Evolutionary conservation across 1,284 basidiomycete species (phyloP).

Genomic region (Sphaerobolus stellatus): DNA sequence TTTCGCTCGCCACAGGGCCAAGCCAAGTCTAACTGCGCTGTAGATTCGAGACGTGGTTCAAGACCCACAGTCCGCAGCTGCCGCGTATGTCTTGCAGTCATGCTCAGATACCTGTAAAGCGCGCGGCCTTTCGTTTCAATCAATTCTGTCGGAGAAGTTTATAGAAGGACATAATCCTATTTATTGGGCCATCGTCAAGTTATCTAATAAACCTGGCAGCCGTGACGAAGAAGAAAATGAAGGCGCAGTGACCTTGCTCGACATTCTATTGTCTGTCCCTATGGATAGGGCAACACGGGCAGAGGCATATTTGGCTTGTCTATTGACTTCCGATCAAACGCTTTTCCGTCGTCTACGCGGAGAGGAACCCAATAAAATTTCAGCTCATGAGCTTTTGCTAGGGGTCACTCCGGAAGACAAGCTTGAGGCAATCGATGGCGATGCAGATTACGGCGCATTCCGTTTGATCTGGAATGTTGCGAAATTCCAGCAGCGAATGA

Average conservation of each 20-base stretch:
- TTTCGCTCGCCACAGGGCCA: not conserved
- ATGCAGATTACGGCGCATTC: slow-evolving; percentile 51
- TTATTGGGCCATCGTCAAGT: slow-evolving; percentile 70
- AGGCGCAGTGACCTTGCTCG: slow-evolving; percentile 52
- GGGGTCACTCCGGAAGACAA: slow-evolving; percentile 54
- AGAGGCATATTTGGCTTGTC: slow-evolving; percentile 64
- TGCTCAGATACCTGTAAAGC: slow-evolving; percentile 46
- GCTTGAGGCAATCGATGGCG: slow-evolving; percentile 38
- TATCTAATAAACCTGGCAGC: slow-evolving; percentile 34
- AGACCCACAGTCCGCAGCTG: slow-evolving; percentile 24
- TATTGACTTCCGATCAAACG: slow-evolving; percentile 58
- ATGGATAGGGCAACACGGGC: slow-evolving; percentile 46
- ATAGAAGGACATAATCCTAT: slow-evolving; percentile 63
- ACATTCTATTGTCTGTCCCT: slow-evolving; percentile 47
- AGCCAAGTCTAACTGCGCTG: slow-evolving; percentile 3
- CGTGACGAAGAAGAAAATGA: slow-evolving; percentile 39
- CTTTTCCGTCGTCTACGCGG: slow-evolving; percentile 62
- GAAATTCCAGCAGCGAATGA: slow-evolving; percentile 69
- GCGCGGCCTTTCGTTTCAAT: slow-evolving; percentile 40
- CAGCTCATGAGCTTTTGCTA: slow-evolving; percentile 57
- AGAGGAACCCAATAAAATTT: slow-evolving; percentile 45
- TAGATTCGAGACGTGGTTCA: slow-evolving; percentile 15
- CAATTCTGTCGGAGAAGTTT: slow-evolving; percentile 57
- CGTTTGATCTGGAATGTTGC: slow-evolving; percentile 51
- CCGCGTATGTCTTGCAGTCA: slow-evolving; percentile 40